A percentile compares a stretch with the other conserved stretches of the same genome.
Conservation (phyloP, 1,284 basidiomycete genomes). For the Austroboletus novae-zelandiae region DNA sequence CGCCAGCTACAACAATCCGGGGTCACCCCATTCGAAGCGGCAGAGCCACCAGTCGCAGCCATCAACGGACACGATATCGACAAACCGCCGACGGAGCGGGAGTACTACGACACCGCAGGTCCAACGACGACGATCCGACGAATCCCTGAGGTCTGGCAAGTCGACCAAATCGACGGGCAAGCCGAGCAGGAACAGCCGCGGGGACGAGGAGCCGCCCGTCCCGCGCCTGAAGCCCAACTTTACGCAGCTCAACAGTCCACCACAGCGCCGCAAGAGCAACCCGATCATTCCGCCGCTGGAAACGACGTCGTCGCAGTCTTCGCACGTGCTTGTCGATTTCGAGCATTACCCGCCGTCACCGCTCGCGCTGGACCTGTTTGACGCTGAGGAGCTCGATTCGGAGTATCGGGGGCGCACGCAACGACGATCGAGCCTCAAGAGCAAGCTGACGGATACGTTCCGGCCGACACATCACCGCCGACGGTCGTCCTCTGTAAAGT, state of each 20-base stretch:
- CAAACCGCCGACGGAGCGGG: constrained; percentile 28
- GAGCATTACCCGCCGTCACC: constrained; percentile 25
- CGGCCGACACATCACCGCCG: constrained; percentile 32
- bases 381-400: constrained; percentile 31
- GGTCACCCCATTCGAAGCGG: constrained; percentile 15
- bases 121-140: constrained; percentile 34
- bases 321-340: constrained; percentile 34
- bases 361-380: constrained; percentile 23
- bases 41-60: constrained; percentile 22
- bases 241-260: constrained; percentile 9
- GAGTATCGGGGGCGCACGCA: constrained; percentile 41
- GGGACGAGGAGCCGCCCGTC: constrained; percentile 32
- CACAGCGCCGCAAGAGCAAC: constrained; percentile 46
- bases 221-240: constrained; percentile 32
- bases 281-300: constrained; percentile 34
- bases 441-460: constrained; percentile 46
- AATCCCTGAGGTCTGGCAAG: constrained; percentile 42
- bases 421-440: constrained; percentile 46
- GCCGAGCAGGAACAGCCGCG: constrained; percentile 27
- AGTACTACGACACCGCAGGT: constrained; percentile 21
- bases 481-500: constrained; percentile 37
- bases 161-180: constrained; percentile 36
- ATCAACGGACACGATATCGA: constrained; percentile 17
- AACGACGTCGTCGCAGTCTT: constrained; percentile 32
- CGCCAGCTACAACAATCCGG: too few relatives aligned